Evolutionary conservation across 345 rosid species (phyloP).

Genomic region (Citrus hindsii): DNA sequence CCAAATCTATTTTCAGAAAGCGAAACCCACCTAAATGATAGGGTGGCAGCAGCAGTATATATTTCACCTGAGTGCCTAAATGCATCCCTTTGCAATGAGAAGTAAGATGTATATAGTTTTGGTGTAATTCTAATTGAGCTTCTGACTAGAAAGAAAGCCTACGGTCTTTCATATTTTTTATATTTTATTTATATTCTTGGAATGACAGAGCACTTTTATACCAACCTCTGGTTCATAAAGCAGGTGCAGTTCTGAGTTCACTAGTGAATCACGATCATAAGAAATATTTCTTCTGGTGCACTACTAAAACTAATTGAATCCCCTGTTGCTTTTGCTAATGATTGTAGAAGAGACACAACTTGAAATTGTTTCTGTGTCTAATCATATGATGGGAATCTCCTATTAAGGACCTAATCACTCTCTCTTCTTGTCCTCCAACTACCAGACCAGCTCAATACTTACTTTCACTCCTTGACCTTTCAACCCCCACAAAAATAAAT

Average conservation of each 20-base stretch:
- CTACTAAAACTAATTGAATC: background rate
- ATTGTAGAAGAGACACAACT: constrained; percentile 2
- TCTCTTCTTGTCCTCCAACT: constrained; percentile 25
- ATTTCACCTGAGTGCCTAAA: background rate
- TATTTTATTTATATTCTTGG: no score
- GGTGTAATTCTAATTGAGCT: background rate
- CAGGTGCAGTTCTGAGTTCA: no score
- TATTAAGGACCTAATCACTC: constrained; percentile 5
- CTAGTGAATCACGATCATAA: background rate
- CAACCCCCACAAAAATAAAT: background rate
- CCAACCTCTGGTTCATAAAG: no score
- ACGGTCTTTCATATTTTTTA: no score
- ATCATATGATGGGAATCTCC: constrained; percentile 28
- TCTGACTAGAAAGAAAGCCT: background rate
- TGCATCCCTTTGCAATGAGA: background rate
- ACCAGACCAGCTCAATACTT: constrained; percentile 21
- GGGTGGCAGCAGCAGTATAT: background rate
- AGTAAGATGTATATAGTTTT: background rate
- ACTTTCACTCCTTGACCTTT: background rate
- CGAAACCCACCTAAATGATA: background rate
- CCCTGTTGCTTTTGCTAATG: background rate
- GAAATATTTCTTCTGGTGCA: constrained; percentile 4
- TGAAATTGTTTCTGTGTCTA: background rate
- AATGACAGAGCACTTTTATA: no score
- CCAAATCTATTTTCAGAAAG: constrained; percentile 14